Percentiles rank a stretch among this genome's conserved stretches.
These are phyloP conservation scores for Metschnikowia lochheadii DNA, from an alignment of 805 yeast genomes.

Conservation along the genomic window DNA sequence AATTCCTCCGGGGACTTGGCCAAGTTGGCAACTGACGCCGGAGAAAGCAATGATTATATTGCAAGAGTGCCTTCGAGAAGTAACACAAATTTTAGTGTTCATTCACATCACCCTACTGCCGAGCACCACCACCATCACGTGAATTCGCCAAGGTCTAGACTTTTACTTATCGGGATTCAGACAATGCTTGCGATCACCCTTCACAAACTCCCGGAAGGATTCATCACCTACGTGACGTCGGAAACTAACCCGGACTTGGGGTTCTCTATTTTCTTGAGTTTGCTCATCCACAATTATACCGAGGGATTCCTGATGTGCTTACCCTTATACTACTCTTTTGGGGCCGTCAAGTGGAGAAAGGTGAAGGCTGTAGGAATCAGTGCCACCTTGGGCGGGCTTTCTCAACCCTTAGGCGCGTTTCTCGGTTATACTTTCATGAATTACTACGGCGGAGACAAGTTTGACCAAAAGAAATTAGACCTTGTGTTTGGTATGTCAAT, in stretches of 20 bases:
- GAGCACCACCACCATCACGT: constrained; percentile 75
- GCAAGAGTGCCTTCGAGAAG: background rate
- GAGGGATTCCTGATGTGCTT: constrained; percentile 94
- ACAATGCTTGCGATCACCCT: constrained; percentile 82
- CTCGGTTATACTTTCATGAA: constrained; percentile 53
- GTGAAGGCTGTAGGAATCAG: constrained; percentile 60
- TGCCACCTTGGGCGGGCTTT: constrained; percentile 69
- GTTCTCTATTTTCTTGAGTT: constrained; percentile 72
- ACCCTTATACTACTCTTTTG: constrained; percentile 77
- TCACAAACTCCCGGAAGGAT: constrained; percentile 95
- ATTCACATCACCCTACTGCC: constrained; percentile 11
- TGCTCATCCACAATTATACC: constrained; percentile 84
- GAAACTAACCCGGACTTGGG: constrained; percentile 65
- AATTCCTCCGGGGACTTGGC: background rate
- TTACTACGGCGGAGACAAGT: constrained; percentile 25
- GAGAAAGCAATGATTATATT: background rate
- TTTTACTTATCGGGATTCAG: constrained; percentile 86
- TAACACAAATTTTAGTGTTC: constrained; percentile 1
- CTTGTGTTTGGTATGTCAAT: constrained; percentile 58
- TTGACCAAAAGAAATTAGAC: constrained; percentile 26
- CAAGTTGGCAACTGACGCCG: background rate
- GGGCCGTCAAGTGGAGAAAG: constrained; percentile 34
- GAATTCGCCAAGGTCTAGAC: constrained; percentile 68
- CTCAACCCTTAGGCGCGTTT: constrained; percentile 89
- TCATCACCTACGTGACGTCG: constrained; percentile 78